Percentiles rank a stretch among this genome's conserved stretches.
These are phyloP conservation scores for Cucumis melo DNA, from an alignment of 306 rosid genomes.

Conservation along the genomic window DNA sequence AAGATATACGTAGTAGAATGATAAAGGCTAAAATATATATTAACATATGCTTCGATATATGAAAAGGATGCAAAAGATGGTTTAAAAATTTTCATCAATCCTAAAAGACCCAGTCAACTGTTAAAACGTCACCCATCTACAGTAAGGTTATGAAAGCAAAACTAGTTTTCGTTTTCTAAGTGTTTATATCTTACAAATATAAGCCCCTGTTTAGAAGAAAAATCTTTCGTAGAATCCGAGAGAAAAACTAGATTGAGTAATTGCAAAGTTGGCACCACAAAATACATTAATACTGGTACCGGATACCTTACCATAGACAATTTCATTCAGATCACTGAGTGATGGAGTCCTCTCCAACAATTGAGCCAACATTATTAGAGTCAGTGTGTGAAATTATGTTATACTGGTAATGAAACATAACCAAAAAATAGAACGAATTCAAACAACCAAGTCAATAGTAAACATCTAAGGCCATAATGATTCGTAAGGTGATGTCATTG, in stretches of 20 bases:
- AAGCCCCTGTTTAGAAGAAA: background rate
- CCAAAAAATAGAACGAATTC: slow-evolving; percentile 2
- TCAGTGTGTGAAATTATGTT: slow-evolving; percentile 18
- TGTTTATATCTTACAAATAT: background rate
- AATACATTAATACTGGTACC: slow-evolving; percentile 5
- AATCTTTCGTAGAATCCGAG: background rate
- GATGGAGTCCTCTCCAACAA: slow-evolving; percentile 89
- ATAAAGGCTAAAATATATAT: background rate
- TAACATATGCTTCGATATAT: background rate
- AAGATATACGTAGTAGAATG: background rate
- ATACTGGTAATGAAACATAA: slow-evolving; percentile 1
- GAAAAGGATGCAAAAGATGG: background rate
- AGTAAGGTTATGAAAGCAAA: background rate
- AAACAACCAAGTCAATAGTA: background rate
- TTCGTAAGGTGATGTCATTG: background rate
- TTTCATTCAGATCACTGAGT: slow-evolving; percentile 75
- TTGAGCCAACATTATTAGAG: slow-evolving; percentile 50
- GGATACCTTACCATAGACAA: slow-evolving; percentile 90
- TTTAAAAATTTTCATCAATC: background rate
- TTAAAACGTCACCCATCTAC: background rate
- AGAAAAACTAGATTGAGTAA: background rate
- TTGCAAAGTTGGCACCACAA: slow-evolving; percentile 9
- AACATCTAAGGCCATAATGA: background rate
- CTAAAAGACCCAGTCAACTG: background rate
- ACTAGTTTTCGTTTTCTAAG: background rate